phyloP scores from a whole-genome alignment of 2,329 filamentous ascomycete genomes.

The Calonectria henricotiae region DNA sequence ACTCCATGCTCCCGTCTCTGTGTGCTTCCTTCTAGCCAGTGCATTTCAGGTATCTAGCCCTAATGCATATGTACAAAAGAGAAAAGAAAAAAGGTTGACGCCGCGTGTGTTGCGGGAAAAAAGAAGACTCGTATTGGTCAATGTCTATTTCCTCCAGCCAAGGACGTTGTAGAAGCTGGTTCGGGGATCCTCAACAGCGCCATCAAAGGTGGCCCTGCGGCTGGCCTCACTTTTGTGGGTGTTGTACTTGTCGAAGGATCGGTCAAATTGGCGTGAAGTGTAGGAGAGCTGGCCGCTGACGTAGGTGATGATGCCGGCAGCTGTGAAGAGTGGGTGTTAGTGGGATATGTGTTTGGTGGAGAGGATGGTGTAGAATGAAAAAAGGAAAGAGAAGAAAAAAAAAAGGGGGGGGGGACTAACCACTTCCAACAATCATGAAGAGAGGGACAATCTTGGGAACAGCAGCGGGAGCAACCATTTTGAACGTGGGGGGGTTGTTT shows the following conservation, averaged over 20 bases:
- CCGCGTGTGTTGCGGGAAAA: conserved; percentile 20
- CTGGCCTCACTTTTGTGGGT: conserved; percentile 44
- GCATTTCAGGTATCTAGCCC: conserved; percentile 10
- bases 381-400: too few species aligned
- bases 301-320: conserved; percentile 42
- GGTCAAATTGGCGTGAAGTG: conserved; percentile 47
- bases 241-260: conserved; percentile 51
- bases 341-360: not conserved
- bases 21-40: conserved; percentile 31
- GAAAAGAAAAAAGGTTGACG: conserved; percentile 25
- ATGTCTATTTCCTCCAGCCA: conserved; percentile 42
- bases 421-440: conserved; percentile 48
- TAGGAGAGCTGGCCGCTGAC: conserved; percentile 44
- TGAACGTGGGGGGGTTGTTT: conserved; percentile 27
- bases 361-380: not conserved
- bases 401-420: conserved; percentile 23
- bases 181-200: conserved; percentile 48
- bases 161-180: conserved; percentile 51
- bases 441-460: conserved; percentile 49
- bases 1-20: conserved; percentile 35
- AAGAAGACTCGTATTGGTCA: not conserved
- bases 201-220: conserved; percentile 45
- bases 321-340: conserved; percentile 13
- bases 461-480: conserved; percentile 45
- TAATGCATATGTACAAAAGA: conserved; percentile 12